A percentile compares a stretch with the other conserved stretches of the same genome.
Conservation (phyloP, 306 rosid species). For the Casuarina equisetifolia region DNA sequence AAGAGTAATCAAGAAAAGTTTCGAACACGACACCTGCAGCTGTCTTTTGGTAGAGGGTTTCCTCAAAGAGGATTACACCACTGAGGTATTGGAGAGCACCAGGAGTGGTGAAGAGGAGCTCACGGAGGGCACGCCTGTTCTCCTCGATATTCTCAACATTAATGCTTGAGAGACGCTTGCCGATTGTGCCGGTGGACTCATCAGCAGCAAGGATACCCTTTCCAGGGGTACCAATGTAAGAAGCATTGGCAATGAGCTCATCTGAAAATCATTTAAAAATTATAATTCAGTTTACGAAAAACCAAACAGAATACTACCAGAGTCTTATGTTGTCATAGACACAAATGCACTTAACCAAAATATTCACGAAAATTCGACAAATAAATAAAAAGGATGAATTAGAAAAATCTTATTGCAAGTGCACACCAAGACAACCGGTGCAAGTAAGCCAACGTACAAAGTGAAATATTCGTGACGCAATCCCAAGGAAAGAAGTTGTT, state of each 20-base stretch:
- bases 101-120: slow-evolving; percentile 87
- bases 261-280: slow-evolving; percentile 41
- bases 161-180: slow-evolving; percentile 83
- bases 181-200: slow-evolving; percentile 93
- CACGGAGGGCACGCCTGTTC: slow-evolving; percentile 77
- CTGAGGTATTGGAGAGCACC: slow-evolving; percentile 70
- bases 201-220: slow-evolving; percentile 99
- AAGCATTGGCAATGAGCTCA: slow-evolving; percentile 85
- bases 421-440: too few species aligned
- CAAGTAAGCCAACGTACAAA: background rate
- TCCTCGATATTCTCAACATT: slow-evolving; percentile 70
- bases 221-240: slow-evolving; percentile 89
- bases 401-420: too few species aligned
- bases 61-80: slow-evolving; percentile 88
- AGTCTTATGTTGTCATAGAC: background rate
- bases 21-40: slow-evolving; percentile 51
- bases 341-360: background rate
- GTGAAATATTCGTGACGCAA: background rate
- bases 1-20: background rate
- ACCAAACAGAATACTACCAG: too few species aligned
- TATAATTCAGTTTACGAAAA: background rate
- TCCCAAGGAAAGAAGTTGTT: background rate
- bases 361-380: background rate
- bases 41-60: slow-evolving; percentile 82
- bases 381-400: too few species aligned